phyloP scores from a whole-genome alignment of 1,284 basidiomycete genomes.

The Porogramme epimiltina region DNA sequence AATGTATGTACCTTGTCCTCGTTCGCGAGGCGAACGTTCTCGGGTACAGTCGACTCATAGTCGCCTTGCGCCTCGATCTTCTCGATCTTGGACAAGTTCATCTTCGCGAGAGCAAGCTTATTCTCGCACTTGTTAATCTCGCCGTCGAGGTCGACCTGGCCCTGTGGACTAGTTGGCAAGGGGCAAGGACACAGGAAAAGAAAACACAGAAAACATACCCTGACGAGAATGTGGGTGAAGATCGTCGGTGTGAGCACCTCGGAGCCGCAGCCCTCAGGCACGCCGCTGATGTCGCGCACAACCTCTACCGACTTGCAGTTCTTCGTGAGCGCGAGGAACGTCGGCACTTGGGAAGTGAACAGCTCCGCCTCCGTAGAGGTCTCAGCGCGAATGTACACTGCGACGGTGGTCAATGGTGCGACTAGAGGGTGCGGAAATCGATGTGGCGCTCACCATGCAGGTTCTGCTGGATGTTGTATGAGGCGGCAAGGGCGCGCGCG shows the following conservation, averaged over 20 bases:
- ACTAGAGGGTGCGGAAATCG: neutral
- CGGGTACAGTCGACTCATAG: constrained; percentile 81
- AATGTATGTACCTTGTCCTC: constrained; percentile 62
- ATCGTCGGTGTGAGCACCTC: constrained; percentile 77
- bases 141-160: constrained; percentile 56
- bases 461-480: constrained; percentile 90
- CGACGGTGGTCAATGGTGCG: neutral
- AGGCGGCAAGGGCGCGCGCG: constrained; percentile 84
- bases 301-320: constrained; percentile 73
- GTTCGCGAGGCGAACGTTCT: constrained; percentile 73
- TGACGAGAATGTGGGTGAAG: constrained; percentile 81
- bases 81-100: constrained; percentile 75
- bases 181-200: neutral
- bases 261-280: constrained; percentile 90
- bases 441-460: constrained; percentile 66
- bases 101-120: constrained; percentile 72
- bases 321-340: constrained; percentile 86
- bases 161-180: neutral
- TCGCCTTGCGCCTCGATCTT: constrained; percentile 77
- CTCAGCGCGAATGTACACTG: constrained; percentile 83
- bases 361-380: constrained; percentile 63
- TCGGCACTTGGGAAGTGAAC: constrained; percentile 72
- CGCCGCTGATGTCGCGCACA: constrained; percentile 50
- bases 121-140: constrained; percentile 89
- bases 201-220: constrained; percentile 48